phyloP scores from a whole-genome alignment of 1,139 yeast species.

The Hansenula lynferdii region DNA sequence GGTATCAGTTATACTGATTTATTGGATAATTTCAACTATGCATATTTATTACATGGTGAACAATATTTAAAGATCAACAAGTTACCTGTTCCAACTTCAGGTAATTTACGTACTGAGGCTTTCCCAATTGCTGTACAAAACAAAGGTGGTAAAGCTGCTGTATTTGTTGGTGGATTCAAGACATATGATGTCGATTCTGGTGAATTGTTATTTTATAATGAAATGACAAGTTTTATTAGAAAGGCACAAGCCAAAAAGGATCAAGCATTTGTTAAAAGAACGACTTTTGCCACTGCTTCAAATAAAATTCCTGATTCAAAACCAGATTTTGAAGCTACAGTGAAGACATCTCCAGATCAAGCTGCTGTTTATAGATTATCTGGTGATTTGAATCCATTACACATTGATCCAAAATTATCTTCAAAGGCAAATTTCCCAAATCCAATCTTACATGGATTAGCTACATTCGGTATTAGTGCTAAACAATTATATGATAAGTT shows the following conservation, averaged over 20 bases:
- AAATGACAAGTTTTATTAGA: constrained; percentile 82
- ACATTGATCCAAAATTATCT: constrained; percentile 90
- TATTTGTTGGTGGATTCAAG: constrained; percentile 71
- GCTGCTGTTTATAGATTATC: constrained; percentile 90
- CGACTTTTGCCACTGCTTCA: constrained; percentile 55
- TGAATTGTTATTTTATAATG: constrained; percentile 70
- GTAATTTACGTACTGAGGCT: constrained; percentile 53
- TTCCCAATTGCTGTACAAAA: constrained; percentile 72
- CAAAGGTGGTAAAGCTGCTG: constrained; percentile 87
- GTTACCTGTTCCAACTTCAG: constrained; percentile 78
- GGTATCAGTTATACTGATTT: constrained; percentile 49
- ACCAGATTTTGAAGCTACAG: constrained; percentile 65
- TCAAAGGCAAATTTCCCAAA: constrained; percentile 79
- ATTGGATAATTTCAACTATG: constrained; percentile 82
- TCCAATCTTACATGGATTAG: constrained; percentile 93
- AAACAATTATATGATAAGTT: constrained; percentile 73
- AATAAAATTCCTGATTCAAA: constrained; percentile 56
- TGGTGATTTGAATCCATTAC: constrained; percentile 94
- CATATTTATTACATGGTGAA: constrained; percentile 91
- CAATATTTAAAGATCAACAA: constrained; percentile 79
- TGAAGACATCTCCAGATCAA: constrained; percentile 62
- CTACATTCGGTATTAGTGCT: constrained; percentile 79
- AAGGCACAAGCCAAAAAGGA: constrained; percentile 60
- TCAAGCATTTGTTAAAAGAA: constrained; percentile 44
- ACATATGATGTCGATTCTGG: constrained; percentile 70